phyloP scores from a whole-genome alignment of 1,284 basidiomycete species.

The Austropuccinia psidii region DNA sequence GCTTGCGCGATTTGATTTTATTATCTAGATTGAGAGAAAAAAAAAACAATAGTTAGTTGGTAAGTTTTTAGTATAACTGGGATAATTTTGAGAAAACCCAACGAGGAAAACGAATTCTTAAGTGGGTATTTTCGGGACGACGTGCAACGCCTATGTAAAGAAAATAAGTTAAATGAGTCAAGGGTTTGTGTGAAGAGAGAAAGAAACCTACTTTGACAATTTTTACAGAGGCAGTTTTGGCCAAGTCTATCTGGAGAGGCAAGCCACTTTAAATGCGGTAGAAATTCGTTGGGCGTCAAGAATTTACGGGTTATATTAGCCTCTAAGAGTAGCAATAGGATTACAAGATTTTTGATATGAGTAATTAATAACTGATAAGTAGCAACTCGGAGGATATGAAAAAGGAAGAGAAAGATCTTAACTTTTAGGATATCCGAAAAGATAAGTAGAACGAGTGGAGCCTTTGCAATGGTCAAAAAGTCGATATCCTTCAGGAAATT shows the following conservation, averaged over 20 bases:
- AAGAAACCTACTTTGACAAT: slow-evolving; percentile 7
- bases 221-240: slow-evolving; percentile 7
- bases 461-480: slow-evolving; percentile 22
- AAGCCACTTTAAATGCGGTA: slow-evolving; percentile 28
- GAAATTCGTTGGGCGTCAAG: slow-evolving; percentile 22
- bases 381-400: not conserved
- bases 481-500: slow-evolving; percentile 29
- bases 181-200: no score
- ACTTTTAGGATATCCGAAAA: slow-evolving; percentile 14
- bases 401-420: not conserved
- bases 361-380: not conserved
- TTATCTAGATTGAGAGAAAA: no score
- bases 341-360: not conserved
- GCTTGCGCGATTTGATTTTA: no score
- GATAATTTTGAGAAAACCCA: no score
- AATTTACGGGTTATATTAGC: slow-evolving; percentile 2
- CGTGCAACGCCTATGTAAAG: no score
- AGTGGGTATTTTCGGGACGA: no score
- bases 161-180: not conserved
- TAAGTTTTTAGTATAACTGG: no score
- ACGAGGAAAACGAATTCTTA: no score
- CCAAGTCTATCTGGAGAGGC: not conserved
- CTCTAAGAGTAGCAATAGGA: not conserved
- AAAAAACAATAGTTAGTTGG: no score
- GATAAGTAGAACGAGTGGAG: not conserved